These are phyloP conservation scores for Trematosphaeria pertusa DNA, from an alignment of 2,329 filamentous ascomycete species.

Conservation along the genomic window DNA sequence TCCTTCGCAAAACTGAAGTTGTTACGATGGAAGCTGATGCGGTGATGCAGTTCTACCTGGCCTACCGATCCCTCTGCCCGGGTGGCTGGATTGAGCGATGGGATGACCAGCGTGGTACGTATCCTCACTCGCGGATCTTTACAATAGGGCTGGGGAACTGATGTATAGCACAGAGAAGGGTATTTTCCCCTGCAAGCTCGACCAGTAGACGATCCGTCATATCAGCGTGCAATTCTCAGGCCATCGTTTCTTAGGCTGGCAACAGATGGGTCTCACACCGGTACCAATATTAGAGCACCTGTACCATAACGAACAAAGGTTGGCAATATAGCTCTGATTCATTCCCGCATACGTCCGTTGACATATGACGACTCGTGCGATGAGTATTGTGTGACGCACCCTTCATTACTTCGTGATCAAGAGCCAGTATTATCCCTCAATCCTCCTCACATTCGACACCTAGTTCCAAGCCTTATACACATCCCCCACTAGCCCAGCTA, in stretches of 20 bases:
- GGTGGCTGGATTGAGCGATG: slow-evolving; percentile 92
- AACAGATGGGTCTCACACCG: slow-evolving; percentile 29
- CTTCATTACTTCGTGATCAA: slow-evolving; percentile 7
- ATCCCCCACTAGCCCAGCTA: too few species aligned
- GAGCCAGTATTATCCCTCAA: background rate
- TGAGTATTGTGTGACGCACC: background rate
- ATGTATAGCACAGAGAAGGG: slow-evolving; percentile 29
- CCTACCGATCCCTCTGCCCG: slow-evolving; percentile 97
- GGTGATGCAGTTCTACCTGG: slow-evolving; percentile 80
- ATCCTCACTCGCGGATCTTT: too few species aligned
- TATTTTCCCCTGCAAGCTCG: slow-evolving; percentile 46
- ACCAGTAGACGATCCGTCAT: slow-evolving; percentile 39
- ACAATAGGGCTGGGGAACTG: background rate
- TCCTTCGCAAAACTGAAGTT: background rate
- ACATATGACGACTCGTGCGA: too few species aligned
- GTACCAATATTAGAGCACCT: slow-evolving; percentile 31
- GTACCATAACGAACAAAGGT: slow-evolving; percentile 37
- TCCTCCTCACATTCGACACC: background rate
- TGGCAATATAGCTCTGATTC: slow-evolving; percentile 37
- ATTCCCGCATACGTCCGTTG: slow-evolving; percentile 1
- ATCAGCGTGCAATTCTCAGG: slow-evolving; percentile 13
- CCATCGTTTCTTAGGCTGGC: slow-evolving; percentile 25
- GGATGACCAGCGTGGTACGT: slow-evolving; percentile 94
- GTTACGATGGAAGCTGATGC: slow-evolving; percentile 18
- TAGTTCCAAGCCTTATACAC: too few species aligned